A percentile compares a stretch with the other conserved stretches of the same genome.
Evolutionary conservation across 1,284 basidiomycete species (phyloP).

Genomic region (Apiotrichum porosum): DNA sequence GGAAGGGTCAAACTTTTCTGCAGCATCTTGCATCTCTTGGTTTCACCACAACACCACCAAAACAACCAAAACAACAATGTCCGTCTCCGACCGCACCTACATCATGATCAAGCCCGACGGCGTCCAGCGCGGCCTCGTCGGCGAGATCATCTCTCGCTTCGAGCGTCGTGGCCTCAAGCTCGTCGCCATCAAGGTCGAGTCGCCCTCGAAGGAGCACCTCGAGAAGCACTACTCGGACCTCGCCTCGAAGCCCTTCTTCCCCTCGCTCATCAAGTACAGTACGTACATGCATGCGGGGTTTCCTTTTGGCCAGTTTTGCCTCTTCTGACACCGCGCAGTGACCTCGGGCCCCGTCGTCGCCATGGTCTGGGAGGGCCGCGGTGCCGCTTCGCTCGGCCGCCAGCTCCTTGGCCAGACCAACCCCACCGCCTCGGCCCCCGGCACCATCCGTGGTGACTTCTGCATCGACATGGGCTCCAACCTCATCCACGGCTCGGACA

Average conservation of each 20-base stretch:
- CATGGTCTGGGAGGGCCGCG: slow-evolving; percentile 96
- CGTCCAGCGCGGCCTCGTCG: slow-evolving; percentile 90
- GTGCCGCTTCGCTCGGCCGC: slow-evolving; percentile 93
- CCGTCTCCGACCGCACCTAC: slow-evolving; percentile 52
- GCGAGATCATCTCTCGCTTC: slow-evolving; percentile 88
- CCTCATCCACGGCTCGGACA: slow-evolving; percentile 58
- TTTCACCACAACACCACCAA: slow-evolving; percentile 5
- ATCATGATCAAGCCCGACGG: slow-evolving; percentile 77
- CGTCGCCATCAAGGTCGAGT: slow-evolving; percentile 77
- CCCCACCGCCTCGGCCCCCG: slow-evolving; percentile 82
- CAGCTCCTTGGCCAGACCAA: slow-evolving; percentile 95
- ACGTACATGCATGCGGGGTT: slow-evolving; percentile 11
- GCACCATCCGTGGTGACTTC: slow-evolving; percentile 86
- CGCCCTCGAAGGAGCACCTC: slow-evolving; percentile 71
- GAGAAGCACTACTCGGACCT: slow-evolving; percentile 93
- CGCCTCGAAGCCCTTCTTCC: slow-evolving; percentile 86
- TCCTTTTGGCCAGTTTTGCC: neutral
- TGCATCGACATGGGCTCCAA: slow-evolving; percentile 54
- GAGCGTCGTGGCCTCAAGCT: slow-evolving; percentile 90
- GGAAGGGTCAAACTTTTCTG: no score
- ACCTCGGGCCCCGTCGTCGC: slow-evolving; percentile 89
- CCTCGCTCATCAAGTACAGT: slow-evolving; percentile 80
- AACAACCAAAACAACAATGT: slow-evolving; percentile 41
- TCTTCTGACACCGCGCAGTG: slow-evolving; percentile 50
- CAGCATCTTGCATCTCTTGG: no score